Percentiles rank a stretch among this genome's conserved stretches.
Evolutionary conservation across 1,284 basidiomycete species (phyloP).

Genomic region (Ustilago lituana): DNA sequence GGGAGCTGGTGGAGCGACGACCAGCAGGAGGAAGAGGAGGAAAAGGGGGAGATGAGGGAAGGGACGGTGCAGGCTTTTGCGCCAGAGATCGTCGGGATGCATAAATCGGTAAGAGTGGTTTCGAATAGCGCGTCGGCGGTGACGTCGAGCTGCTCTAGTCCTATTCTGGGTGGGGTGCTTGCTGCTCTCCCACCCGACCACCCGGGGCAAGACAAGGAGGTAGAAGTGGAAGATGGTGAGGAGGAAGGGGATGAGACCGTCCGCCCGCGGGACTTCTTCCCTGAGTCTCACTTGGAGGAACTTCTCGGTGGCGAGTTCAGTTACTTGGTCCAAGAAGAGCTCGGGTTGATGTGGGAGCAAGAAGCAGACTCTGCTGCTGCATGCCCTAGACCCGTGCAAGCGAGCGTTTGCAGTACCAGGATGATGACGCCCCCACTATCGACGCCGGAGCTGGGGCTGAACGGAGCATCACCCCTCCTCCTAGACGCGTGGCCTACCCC

Average conservation of each 20-base stretch:
- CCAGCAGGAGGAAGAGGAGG: background rate
- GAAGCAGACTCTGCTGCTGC: too few relatives aligned
- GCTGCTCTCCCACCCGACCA: background rate
- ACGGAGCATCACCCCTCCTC: constrained; percentile 17
- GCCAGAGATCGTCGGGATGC: background rate
- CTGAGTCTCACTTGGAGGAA: background rate
- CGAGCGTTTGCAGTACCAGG: too few relatives aligned
- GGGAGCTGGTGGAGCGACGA: constrained; percentile 16
- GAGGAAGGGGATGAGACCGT: constrained; percentile 14
- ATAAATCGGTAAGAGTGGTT: constrained; percentile 15
- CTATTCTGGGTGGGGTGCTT: constrained; percentile 13
- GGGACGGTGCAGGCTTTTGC: constrained; percentile 11
- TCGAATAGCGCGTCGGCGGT: constrained; percentile 18
- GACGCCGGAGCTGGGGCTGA: constrained; percentile 35
- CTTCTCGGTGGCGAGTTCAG: constrained; percentile 27
- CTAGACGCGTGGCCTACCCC: constrained; percentile 27
- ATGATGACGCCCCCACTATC: constrained; percentile 32
- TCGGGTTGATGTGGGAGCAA: too few relatives aligned
- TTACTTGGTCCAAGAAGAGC: constrained; percentile 25
- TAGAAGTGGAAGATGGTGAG: constrained; percentile 1
- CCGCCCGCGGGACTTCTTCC: background rate
- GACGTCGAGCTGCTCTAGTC: constrained; percentile 13
- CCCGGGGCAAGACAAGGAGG: background rate
- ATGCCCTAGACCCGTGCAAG: too few relatives aligned
- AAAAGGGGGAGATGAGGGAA: background rate